A percentile compares a stretch with the other conserved stretches of the same genome.
These are phyloP conservation scores for Canna indica DNA, from an alignment of 176 grass and related monocot species.

Conservation along the genomic window DNA sequence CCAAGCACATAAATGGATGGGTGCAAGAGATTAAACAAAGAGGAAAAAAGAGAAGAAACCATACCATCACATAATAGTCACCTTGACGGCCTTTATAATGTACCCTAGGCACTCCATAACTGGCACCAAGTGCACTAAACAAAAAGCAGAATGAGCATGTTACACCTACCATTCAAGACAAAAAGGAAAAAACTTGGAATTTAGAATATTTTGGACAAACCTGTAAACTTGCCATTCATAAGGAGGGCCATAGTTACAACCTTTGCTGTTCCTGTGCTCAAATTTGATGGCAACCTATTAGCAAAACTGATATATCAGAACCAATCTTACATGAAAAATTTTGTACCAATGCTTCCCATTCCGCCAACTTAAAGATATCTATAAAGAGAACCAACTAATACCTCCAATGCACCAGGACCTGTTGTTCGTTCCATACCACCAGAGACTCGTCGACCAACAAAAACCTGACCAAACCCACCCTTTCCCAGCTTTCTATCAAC, in stretches of 20 bases:
- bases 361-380: background rate
- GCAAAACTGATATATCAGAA: background rate
- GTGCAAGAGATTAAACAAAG: background rate
- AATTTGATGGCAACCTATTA: conserved; percentile 85
- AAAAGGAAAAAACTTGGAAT: background rate
- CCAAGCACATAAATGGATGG: too few species aligned
- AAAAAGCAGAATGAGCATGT: conserved; percentile 11
- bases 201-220: conserved; percentile 27
- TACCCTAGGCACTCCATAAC: conserved; percentile 74
- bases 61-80: conserved; percentile 89
- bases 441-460: conserved; percentile 55
- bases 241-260: conserved; percentile 75
- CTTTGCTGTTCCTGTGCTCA: conserved; percentile 78
- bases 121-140: conserved; percentile 59
- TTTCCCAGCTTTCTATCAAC: conserved; percentile 84
- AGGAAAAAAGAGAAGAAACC: conserved; percentile 2
- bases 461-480: conserved; percentile 88
- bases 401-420: conserved; percentile 55
- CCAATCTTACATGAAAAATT: conserved; percentile 1
- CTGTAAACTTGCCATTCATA: conserved; percentile 85
- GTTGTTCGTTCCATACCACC: conserved; percentile 36
- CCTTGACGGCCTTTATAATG: conserved; percentile 91
- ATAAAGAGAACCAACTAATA: conserved; percentile 10
- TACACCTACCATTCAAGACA: background rate
- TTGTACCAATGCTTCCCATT: background rate